A percentile compares a stretch with the other conserved stretches of the same genome.
phyloP scores from a whole-genome alignment of 148 eudicot species.

The Talinum fruticosum region DNA sequence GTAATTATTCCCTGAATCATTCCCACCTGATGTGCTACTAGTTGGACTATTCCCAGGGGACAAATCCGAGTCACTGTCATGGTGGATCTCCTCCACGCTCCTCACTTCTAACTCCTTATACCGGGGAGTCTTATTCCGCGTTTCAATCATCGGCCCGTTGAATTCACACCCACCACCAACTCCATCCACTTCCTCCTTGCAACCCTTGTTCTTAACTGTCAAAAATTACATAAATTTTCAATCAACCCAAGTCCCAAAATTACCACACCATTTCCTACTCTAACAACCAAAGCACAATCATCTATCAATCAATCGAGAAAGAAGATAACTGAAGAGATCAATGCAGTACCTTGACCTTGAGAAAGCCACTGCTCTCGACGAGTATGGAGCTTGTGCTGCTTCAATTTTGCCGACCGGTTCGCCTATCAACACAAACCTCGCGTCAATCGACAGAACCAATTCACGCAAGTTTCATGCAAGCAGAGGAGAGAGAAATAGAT shows the following conservation, averaged over 20 bases:
- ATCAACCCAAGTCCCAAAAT: background rate
- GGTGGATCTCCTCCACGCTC: constrained; percentile 41
- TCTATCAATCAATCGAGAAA: background rate
- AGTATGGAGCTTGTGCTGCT: constrained; percentile 91
- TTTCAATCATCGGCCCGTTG: constrained; percentile 13
- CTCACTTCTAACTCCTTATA: constrained; percentile 39
- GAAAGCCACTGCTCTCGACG: constrained; percentile 96
- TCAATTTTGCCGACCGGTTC: constrained; percentile 85
- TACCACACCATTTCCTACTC: background rate
- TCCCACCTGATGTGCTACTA: constrained; percentile 47
- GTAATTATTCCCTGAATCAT: constrained; percentile 31
- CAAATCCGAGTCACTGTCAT: constrained; percentile 57
- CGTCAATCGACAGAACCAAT: constrained; percentile 10
- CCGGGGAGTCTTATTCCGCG: constrained; percentile 26
- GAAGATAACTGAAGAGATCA: background rate
- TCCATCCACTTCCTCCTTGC: constrained; percentile 41
- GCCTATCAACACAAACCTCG: constrained; percentile 35
- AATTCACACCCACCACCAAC: constrained; percentile 20
- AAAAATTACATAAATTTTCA: background rate
- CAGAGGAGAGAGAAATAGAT: background rate
- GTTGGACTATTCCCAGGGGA: constrained; percentile 54
- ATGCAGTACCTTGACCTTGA: constrained; percentile 75
- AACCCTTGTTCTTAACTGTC: constrained; percentile 53
- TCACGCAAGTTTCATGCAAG: constrained; percentile 10
- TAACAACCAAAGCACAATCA: background rate